Conservation (phyloP, 2,329 filamentous ascomycete species). For the Microsporum ferrugineum region DNA sequence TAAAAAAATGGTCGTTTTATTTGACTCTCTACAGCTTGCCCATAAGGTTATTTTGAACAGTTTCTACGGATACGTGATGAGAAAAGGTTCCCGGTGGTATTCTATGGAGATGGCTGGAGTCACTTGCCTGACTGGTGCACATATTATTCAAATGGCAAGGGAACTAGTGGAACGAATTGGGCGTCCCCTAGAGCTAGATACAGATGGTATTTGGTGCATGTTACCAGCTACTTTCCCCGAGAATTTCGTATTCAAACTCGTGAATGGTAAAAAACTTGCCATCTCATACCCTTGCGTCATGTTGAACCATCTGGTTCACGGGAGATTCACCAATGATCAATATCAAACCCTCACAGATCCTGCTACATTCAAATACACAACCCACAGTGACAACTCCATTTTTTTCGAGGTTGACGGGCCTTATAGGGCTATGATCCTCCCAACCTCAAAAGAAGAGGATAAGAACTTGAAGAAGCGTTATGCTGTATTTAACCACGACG, state of each 20-base stretch:
- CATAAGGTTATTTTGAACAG: slow-evolving; percentile 99
- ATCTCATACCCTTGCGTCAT: slow-evolving; percentile 98
- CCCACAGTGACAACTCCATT: slow-evolving; percentile 96
- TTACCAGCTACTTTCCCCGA: slow-evolving; percentile 91
- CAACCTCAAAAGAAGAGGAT: slow-evolving; percentile 96
- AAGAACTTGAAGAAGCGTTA: slow-evolving; percentile 99
- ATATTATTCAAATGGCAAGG: slow-evolving; percentile 92
- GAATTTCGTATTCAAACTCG: slow-evolving; percentile 87
- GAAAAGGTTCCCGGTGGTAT: slow-evolving; percentile 97
- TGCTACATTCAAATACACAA: slow-evolving; percentile 78
- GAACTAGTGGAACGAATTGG: slow-evolving; percentile 89
- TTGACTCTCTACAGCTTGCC: slow-evolving; percentile 87
- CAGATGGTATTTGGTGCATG: slow-evolving; percentile 99
- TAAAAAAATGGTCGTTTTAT: slow-evolving; percentile 97
- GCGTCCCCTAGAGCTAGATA: slow-evolving; percentile 85
- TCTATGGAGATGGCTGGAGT: slow-evolving; percentile 99
- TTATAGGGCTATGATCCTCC: slow-evolving; percentile 93
- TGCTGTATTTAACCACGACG: slow-evolving; percentile 97
- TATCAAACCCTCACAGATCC: slow-evolving; percentile 82
- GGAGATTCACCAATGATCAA: slow-evolving; percentile 89
- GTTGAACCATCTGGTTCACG: slow-evolving; percentile 95
- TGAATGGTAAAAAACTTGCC: slow-evolving; percentile 90
- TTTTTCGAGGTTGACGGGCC: slow-evolving; percentile 99
- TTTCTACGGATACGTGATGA: slow-evolving; percentile 99
- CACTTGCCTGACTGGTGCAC: slow-evolving; percentile 89